Evolutionary conservation across 2,329 filamentous ascomycete species (phyloP).

Genomic region (Aspergillus caelatus): DNA sequence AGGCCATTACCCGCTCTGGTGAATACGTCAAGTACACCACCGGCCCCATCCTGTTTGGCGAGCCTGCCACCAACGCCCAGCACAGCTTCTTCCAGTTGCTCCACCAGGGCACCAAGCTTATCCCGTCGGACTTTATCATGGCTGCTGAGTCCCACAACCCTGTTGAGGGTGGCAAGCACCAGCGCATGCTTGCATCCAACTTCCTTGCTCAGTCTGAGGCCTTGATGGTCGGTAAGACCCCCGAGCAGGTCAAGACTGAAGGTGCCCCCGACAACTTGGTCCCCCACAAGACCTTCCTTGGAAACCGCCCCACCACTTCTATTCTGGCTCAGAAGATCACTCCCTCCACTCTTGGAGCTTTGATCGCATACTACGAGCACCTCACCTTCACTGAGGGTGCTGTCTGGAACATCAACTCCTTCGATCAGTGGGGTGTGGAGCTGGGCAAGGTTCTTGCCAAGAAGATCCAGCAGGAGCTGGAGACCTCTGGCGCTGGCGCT

Average conservation of each 20-base stretch:
- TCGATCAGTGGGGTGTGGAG: constrained; percentile 99
- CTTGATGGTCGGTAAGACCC: constrained; percentile 57
- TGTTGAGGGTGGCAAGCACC: constrained; percentile 86
- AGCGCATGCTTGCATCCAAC: constrained; percentile 64
- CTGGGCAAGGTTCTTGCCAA: constrained; percentile 94
- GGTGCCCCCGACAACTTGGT: constrained; percentile 62
- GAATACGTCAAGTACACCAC: constrained; percentile 96
- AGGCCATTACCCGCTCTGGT: constrained; percentile 87
- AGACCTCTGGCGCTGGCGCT: constrained; percentile 67
- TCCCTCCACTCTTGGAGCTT: constrained; percentile 85
- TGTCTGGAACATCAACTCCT: constrained; percentile 99
- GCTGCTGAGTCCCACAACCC: constrained; percentile 97
- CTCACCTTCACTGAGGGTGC: constrained; percentile 96
- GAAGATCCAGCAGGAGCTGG: constrained; percentile 85
- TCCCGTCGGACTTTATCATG: constrained; percentile 96
- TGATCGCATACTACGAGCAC: constrained; percentile 99
- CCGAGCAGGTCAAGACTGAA: constrained; percentile 52
- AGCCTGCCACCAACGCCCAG: constrained; percentile 98
- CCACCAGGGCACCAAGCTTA: constrained; percentile 98
- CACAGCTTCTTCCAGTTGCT: constrained; percentile 99
- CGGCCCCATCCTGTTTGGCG: constrained; percentile 92
- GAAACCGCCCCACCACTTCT: constrained; percentile 94
- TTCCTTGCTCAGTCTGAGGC: constrained; percentile 55
- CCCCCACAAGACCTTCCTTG: constrained; percentile 98
- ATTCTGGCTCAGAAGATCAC: constrained; percentile 94